These are phyloP conservation scores for Pholiota microspora DNA, from an alignment of 768 basidiomycete species.

Conservation along the genomic window DNA sequence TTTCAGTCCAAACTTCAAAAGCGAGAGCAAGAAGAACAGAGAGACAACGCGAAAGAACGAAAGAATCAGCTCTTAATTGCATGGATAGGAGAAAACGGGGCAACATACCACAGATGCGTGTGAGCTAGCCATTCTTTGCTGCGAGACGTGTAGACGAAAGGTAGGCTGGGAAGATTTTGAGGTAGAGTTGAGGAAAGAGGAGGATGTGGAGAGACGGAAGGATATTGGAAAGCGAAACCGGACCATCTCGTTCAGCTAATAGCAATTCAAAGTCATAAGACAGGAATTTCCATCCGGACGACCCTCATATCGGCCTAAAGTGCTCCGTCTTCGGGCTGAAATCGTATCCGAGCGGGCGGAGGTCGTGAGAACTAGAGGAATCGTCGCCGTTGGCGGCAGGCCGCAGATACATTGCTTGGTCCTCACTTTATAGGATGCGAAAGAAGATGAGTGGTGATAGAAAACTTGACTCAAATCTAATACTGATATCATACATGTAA, in stretches of 20 bases:
- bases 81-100: background rate
- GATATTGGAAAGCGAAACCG: constrained; percentile 19
- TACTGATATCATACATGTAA: too few relatives aligned
- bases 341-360: too few relatives aligned
- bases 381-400: too few relatives aligned
- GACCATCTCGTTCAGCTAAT: constrained; percentile 4
- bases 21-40: background rate
- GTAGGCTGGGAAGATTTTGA: constrained; percentile 1
- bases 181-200: constrained; percentile 7
- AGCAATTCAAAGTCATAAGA: background rate
- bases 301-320: too few relatives aligned
- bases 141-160: background rate
- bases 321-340: too few relatives aligned
- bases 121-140: constrained; percentile 57
- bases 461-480: too few relatives aligned
- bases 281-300: too few relatives aligned
- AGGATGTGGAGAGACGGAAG: constrained; percentile 13
- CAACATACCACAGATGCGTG: constrained; percentile 38
- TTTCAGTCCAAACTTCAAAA: constrained; percentile 74
- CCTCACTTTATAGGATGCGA: too few relatives aligned
- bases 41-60: background rate
- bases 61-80: background rate
- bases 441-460: too few relatives aligned
- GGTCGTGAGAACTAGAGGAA: too few relatives aligned
- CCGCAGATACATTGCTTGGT: too few relatives aligned